These are phyloP conservation scores for Plasmodium falciparum DNA, from an alignment of 169 alveolate genomes.

Conservation along the genomic window DNA sequence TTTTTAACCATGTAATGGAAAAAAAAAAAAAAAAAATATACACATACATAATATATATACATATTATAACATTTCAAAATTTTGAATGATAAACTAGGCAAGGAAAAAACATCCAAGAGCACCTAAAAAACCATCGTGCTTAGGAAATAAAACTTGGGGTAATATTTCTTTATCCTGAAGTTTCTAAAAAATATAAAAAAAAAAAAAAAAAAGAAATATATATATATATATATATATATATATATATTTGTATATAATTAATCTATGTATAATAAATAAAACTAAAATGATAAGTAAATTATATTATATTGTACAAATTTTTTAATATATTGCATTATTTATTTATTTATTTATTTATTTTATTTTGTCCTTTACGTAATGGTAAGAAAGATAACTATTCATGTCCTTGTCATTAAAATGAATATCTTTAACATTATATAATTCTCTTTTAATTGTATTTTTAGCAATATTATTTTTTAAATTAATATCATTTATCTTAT, in stretches of 20 bases:
- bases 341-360: neutral
- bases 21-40: neutral
- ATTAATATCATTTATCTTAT: neutral
- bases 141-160: constrained; percentile 84
- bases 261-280: too few species aligned
- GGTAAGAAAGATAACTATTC: neutral
- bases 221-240: too few species aligned
- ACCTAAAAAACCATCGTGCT: constrained; percentile 92
- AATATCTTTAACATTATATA: neutral
- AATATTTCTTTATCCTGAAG: neutral
- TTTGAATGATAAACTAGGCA: constrained; percentile 34
- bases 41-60: neutral
- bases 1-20: constrained; percentile 9
- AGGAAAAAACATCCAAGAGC: constrained; percentile 91
- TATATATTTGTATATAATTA: neutral
- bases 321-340: too few species aligned
- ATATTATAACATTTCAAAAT: neutral
- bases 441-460: neutral
- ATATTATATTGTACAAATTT: too few species aligned
- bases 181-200: constrained; percentile 24
- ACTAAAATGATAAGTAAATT: too few species aligned
- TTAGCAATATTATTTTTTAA: neutral
- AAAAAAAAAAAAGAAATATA: too few species aligned
- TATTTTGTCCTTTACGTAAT: neutral
- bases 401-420: neutral